phyloP scores from a whole-genome alignment of 495 filamentous ascomycete species.

The Penicillium herquei region DNA sequence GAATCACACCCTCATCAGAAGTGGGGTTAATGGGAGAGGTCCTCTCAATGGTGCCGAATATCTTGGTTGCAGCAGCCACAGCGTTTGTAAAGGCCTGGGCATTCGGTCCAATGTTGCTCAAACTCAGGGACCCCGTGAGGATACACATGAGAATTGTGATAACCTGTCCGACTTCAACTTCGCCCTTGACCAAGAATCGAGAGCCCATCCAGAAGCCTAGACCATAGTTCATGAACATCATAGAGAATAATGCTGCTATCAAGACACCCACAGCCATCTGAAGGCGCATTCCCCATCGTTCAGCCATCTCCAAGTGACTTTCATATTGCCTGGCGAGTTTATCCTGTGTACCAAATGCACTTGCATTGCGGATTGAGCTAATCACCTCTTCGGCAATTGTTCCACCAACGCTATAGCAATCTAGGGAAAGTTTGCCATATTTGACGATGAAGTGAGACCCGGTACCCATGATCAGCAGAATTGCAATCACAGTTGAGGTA shows the following conservation, averaged over 20 bases:
- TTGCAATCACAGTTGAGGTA: constrained; percentile 70
- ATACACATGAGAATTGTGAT: constrained; percentile 85
- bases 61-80: constrained; percentile 82
- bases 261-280: constrained; percentile 69
- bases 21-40: constrained; percentile 82
- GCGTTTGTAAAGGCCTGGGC: constrained; percentile 78
- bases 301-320: constrained; percentile 64
- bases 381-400: constrained; percentile 93
- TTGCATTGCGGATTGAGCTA: constrained; percentile 89
- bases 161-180: constrained; percentile 51
- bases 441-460: constrained; percentile 73
- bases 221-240: constrained; percentile 86
- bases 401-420: constrained; percentile 78
- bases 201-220: constrained; percentile 96
- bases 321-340: constrained; percentile 86
- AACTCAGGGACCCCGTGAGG: constrained; percentile 86
- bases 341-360: constrained; percentile 88
- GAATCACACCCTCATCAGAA: constrained; percentile 63
- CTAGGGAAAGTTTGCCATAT: constrained; percentile 72
- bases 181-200: constrained; percentile 66
- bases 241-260: constrained; percentile 76
- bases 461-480: constrained; percentile 70
- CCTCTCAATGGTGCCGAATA: constrained; percentile 89
- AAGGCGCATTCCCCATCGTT: constrained; percentile 73
- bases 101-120: constrained; percentile 88